Evolutionary conservation across 1,139 yeast species (phyloP).

Genomic region (Saccharomycopsis phalli): DNA sequence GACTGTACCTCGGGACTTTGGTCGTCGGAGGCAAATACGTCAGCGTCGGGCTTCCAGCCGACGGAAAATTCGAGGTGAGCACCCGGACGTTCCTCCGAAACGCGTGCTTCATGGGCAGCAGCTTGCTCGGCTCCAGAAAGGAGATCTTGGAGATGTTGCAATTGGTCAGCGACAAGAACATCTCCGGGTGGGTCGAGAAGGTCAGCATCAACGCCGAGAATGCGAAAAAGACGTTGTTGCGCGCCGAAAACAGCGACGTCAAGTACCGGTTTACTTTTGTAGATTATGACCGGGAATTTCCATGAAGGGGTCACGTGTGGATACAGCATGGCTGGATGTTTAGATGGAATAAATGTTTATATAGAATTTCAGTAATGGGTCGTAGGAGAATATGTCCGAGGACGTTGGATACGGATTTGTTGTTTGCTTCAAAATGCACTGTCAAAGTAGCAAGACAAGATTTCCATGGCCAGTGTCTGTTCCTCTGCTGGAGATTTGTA

Average conservation of each 20-base stretch:
- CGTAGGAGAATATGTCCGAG: too few species aligned
- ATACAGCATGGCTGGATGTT: background rate
- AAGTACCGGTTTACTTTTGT: constrained; percentile 57
- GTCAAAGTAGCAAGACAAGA: too few species aligned
- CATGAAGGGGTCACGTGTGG: background rate
- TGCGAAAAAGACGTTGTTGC: constrained; percentile 42
- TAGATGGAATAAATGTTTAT: too few species aligned
- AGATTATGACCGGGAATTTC: constrained; percentile 37
- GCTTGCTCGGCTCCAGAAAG: constrained; percentile 39
- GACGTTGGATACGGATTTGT: too few species aligned
- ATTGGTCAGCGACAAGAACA: constrained; percentile 42
- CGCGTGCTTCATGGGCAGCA: constrained; percentile 30
- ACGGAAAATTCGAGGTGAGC: constrained; percentile 32
- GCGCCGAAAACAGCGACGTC: constrained; percentile 46
- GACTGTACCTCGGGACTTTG: constrained; percentile 30
- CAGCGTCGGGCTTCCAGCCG: constrained; percentile 46
- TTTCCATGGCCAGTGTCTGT: too few species aligned
- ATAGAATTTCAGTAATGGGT: too few species aligned
- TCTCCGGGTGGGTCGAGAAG: constrained; percentile 53
- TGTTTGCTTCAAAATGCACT: too few species aligned
- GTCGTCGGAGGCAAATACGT: constrained; percentile 42
- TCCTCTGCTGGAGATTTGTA: too few species aligned
- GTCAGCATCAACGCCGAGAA: constrained; percentile 44
- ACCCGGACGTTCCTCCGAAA: constrained; percentile 38
- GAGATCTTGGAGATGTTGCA: constrained; percentile 50